Evolutionary conservation across 164 flowering plant genomes (phyloP).

Genomic region (Vitis cinerea): DNA sequence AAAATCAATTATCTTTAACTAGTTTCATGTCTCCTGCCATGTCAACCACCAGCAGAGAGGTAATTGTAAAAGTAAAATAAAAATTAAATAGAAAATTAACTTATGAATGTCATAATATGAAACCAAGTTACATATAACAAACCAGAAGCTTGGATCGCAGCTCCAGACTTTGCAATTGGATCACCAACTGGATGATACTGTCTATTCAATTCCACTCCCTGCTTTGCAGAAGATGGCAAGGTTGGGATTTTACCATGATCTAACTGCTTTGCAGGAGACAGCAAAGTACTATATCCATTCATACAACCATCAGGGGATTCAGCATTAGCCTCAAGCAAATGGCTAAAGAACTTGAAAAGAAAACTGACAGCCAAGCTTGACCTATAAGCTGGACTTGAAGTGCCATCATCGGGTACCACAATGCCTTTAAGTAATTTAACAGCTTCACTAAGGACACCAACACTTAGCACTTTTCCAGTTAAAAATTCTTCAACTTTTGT

Average conservation of each 20-base stretch:
- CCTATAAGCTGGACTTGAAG: constrained; percentile 55
- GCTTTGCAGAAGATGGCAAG: constrained; percentile 57
- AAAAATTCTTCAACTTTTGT: constrained; percentile 64
- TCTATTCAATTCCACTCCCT: constrained; percentile 45
- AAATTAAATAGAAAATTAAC: background rate
- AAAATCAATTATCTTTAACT: background rate
- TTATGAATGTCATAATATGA: background rate
- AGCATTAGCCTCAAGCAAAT: constrained; percentile 19
- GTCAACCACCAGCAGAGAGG: background rate
- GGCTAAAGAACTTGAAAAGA: constrained; percentile 59
- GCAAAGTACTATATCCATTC: constrained; percentile 15
- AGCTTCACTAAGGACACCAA: constrained; percentile 50
- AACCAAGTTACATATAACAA: constrained; percentile 13
- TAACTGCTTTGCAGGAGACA: background rate
- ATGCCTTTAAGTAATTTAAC: constrained; percentile 39
- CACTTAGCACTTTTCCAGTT: constrained; percentile 46
- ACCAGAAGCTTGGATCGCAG: constrained; percentile 92
- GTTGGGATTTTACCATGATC: constrained; percentile 16
- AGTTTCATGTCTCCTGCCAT: background rate
- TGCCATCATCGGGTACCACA: constrained; percentile 62
- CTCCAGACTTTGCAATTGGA: constrained; percentile 61
- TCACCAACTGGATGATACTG: constrained; percentile 77
- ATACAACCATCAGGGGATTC: constrained; percentile 12
- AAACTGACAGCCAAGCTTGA: constrained; percentile 78
- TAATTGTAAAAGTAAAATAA: background rate